Evolutionary conservation across 352 stramenopile species (phyloP).

Genomic region (Globisporangium viniferum): DNA sequence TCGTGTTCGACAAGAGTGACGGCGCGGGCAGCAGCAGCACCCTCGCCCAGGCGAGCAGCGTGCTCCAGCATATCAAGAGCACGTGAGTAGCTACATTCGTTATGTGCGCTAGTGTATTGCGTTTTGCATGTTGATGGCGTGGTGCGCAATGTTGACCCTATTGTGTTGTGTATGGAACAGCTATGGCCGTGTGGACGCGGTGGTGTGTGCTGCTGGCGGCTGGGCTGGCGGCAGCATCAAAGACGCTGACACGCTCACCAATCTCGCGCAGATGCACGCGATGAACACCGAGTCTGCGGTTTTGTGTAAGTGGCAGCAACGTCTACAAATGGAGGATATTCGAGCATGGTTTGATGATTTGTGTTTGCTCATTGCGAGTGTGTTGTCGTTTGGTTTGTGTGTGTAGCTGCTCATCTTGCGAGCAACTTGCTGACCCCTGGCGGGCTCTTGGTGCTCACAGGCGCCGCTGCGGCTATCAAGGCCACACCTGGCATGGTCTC

Average conservation of each 20-base stretch:
- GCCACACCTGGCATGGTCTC: slow-evolving; percentile 82
- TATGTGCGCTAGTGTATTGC: too few species aligned
- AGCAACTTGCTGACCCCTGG: slow-evolving; percentile 54
- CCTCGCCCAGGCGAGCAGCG: slow-evolving; percentile 46
- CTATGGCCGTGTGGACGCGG: slow-evolving; percentile 61
- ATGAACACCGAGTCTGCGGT: slow-evolving; percentile 84
- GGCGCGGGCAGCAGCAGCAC: slow-evolving; percentile 21
- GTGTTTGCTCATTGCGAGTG: neutral
- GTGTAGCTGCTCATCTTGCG: slow-evolving; percentile 74
- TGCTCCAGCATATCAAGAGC: slow-evolving; percentile 53
- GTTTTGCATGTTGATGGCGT: too few species aligned
- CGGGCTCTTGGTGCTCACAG: slow-evolving; percentile 81
- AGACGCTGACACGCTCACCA: slow-evolving; percentile 54
- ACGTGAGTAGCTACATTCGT: slow-evolving; percentile 22
- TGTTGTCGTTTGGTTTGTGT: slow-evolving; percentile 9
- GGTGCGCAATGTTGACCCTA: slow-evolving; percentile 6
- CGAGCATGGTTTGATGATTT: neutral
- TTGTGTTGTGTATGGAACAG: slow-evolving; percentile 20
- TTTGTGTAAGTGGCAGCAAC: neutral
- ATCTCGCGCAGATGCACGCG: slow-evolving; percentile 63
- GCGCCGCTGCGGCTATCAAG: slow-evolving; percentile 72
- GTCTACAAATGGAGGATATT: neutral
- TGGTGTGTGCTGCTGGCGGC: slow-evolving; percentile 78
- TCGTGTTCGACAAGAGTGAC: slow-evolving; percentile 40
- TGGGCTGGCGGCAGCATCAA: slow-evolving; percentile 79